phyloP scores from a whole-genome alignment of 495 filamentous ascomycete species.

The Xylaria intraflava region DNA sequence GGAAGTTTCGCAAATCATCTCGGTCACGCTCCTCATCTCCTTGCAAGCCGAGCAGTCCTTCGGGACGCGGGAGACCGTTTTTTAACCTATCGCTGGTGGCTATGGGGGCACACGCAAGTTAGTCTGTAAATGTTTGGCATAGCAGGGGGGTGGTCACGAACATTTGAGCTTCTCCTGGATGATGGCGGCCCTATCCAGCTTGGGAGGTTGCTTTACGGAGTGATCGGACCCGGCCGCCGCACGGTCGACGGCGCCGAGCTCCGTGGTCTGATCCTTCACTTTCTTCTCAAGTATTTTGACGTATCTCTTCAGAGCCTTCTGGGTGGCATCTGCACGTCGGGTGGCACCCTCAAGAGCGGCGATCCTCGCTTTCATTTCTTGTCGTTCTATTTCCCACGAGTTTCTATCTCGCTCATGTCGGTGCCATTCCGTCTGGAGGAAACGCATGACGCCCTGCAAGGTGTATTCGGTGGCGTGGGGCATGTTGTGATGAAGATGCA shows the following conservation, averaged over 20 bases:
- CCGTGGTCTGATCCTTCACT: constrained; percentile 61
- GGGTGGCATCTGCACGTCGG: constrained; percentile 73
- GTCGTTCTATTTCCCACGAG: constrained; percentile 96
- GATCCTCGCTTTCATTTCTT: constrained; percentile 98
- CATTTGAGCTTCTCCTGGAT: constrained; percentile 44
- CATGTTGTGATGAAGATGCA: constrained; percentile 36
- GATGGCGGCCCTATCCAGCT: constrained; percentile 38
- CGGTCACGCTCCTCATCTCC: constrained; percentile 48
- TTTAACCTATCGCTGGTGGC: constrained; percentile 21
- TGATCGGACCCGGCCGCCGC: constrained; percentile 18
- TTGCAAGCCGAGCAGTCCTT: constrained; percentile 20
- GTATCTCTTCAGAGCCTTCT: constrained; percentile 82
- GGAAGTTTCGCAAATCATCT: constrained; percentile 53
- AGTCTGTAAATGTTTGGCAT: constrained; percentile 1
- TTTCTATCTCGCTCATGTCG: constrained; percentile 96
- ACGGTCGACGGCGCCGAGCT: constrained; percentile 29
- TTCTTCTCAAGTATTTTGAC: constrained; percentile 86
- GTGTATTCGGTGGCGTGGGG: constrained; percentile 95
- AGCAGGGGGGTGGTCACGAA: constrained; percentile 12
- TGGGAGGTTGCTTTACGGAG: constrained; percentile 34
- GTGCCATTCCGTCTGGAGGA: constrained; percentile 98
- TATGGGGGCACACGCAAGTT: constrained; percentile 7
- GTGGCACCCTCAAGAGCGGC: constrained; percentile 89
- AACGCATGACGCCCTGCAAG: constrained; percentile 98
- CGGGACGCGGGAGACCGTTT: constrained; percentile 20